A percentile compares a stretch with the other conserved stretches of the same genome.
These are phyloP conservation scores for Botryotinia convoluta DNA, from an alignment of 2,329 filamentous ascomycete genomes.

Conservation along the genomic window DNA sequence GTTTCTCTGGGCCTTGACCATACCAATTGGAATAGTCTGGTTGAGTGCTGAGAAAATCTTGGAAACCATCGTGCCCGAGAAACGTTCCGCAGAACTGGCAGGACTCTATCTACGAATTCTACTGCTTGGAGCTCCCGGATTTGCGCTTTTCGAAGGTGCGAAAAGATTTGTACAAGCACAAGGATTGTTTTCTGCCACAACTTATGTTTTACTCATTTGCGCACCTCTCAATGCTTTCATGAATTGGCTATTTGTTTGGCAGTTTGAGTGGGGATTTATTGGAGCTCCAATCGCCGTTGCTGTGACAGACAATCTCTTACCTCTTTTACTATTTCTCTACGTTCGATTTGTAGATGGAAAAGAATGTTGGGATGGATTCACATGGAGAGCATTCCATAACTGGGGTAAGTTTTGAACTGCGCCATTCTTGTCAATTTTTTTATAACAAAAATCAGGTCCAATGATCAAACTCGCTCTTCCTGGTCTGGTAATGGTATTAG, in stretches of 20 bases:
- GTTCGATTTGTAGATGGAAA: slow-evolving; percentile 68
- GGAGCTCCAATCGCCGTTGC: slow-evolving; percentile 77
- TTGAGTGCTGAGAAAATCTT: slow-evolving; percentile 64
- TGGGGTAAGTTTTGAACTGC: slow-evolving; percentile 50
- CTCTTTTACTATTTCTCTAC: slow-evolving; percentile 69
- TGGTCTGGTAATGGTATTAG: slow-evolving; percentile 89
- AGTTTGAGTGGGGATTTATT: slow-evolving; percentile 65
- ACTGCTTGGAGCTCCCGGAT: slow-evolving; percentile 69
- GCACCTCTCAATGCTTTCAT: slow-evolving; percentile 74
- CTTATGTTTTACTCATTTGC: slow-evolving; percentile 72
- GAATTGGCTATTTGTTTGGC: slow-evolving; percentile 79
- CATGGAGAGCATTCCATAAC: slow-evolving; percentile 65
- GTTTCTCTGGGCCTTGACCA: slow-evolving; percentile 69
- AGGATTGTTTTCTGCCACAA: slow-evolving; percentile 75
- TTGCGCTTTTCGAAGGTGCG: slow-evolving; percentile 70
- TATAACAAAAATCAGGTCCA: slow-evolving; percentile 44
- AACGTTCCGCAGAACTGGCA: slow-evolving; percentile 66
- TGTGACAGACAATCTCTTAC: slow-evolving; percentile 73
- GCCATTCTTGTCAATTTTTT: neutral
- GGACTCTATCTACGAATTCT: slow-evolving; percentile 71
- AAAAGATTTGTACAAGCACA: slow-evolving; percentile 83
- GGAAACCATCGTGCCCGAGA: slow-evolving; percentile 65
- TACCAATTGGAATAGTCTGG: slow-evolving; percentile 74
- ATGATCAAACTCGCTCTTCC: slow-evolving; percentile 88
- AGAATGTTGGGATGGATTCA: slow-evolving; percentile 80